Evolutionary conservation across 78 protist species (phyloP), one percentile per base, ranked within the genome.

Genomic region (Planoprotostelium fungivorum): DNA sequence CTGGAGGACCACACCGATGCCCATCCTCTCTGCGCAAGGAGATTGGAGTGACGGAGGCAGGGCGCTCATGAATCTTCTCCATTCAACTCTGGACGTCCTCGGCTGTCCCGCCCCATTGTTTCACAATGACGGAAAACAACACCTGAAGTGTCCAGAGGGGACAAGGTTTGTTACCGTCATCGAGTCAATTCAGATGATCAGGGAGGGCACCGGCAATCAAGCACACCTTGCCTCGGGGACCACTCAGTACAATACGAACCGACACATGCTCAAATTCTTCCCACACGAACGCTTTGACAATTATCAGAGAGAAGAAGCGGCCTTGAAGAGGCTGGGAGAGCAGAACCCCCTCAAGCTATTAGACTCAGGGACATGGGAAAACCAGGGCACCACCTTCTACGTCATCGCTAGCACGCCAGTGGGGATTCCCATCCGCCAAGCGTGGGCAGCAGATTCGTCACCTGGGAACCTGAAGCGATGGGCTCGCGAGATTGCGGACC

Each of bases 191-290:
- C 73, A 51, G 73, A 51, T 51, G 31, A 51, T 51, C 73, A 51
- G 73, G 73, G 73, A 51, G 73, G 73, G 73, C 73, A 51, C 73
- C 73, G 73, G 73, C 73, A 51, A 51, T 51, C 73, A 51, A 51
- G 73, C 73, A 51, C 73, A 51, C 73, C 73, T 51, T 51, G 73
- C 73, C 73, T 51, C 73, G 73, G 73, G 73, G 73, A 51, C 73
- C 73, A 51, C 73, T 51, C 73, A 51, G 73, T 51, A 51, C 73
- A 51, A 51, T 16, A 51, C 73, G 73, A 51, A 51, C 73, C 73
- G 73, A 51, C 73, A 51, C 73, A 51, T 51, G 73, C 73, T 51
- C 73, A 51, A 51, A 25, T 51, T 51, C 73, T 51, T 51, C 73
- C 73, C 73, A 51, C 73, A 51, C 73, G 16, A 51, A 51, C 73